Conservation (phyloP, 1,139 yeast species). For the Zygoascus sp. region DNA sequence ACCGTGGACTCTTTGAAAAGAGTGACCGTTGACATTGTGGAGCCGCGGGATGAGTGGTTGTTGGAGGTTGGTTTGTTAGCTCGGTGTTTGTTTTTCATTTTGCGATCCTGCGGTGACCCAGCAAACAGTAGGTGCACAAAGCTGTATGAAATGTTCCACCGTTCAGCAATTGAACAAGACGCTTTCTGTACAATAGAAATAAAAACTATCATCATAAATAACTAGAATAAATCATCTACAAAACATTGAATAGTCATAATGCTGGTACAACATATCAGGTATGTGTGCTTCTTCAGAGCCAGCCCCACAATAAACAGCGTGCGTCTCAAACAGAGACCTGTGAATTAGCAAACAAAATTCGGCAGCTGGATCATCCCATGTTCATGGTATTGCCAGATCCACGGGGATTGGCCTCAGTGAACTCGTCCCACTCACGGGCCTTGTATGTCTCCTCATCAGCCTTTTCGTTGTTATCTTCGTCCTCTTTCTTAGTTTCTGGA, state of each 20-base stretch:
- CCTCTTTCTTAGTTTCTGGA: slow-evolving; percentile 39
- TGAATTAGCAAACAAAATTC: neutral
- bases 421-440: slow-evolving; percentile 88
- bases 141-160: no score
- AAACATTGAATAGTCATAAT: no score
- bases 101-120: no score
- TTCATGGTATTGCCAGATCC: slow-evolving; percentile 81
- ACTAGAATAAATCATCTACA: no score
- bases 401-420: slow-evolving; percentile 77
- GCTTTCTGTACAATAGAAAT: no score
- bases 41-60: slow-evolving; percentile 3
- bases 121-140: no score
- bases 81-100: neutral
- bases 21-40: slow-evolving; percentile 6
- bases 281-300: no score
- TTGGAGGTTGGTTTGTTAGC: neutral
- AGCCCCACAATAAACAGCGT: no score
- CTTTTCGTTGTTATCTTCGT: slow-evolving; percentile 51
- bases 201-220: no score
- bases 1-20: slow-evolving; percentile 7
- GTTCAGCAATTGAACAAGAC: no score
- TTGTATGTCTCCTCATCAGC: slow-evolving; percentile 55
- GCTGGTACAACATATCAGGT: no score
- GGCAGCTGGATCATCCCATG: slow-evolving; percentile 20
- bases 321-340: no score